Evolutionary conservation across 345 rosid species (phyloP).

Genomic region (Rhizophora apiculata): DNA sequence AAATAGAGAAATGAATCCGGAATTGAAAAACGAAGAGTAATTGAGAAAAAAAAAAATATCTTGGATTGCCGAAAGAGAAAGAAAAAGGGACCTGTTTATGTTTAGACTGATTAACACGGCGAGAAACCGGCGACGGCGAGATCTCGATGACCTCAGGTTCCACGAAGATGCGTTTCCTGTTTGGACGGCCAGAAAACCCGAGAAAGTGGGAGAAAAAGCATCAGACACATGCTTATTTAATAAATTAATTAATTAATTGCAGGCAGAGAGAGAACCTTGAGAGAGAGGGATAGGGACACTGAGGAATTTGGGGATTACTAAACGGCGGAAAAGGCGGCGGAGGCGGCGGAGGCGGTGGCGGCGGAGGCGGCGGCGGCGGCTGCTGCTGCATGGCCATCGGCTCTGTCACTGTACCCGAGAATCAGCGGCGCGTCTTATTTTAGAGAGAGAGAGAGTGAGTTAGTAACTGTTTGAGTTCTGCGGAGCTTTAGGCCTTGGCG

Average conservation of each 20-base stretch:
- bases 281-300: conserved; percentile 11
- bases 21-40: too few relatives aligned
- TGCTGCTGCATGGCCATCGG: too few relatives aligned
- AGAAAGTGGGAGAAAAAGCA: neutral
- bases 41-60: neutral
- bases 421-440: neutral
- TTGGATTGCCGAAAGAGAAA: too few relatives aligned
- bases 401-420: too few relatives aligned
- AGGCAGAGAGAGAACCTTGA: neutral
- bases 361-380: neutral
- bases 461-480: neutral
- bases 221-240: neutral
- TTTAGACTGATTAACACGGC: conserved; percentile 32
- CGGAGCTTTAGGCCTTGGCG: conserved; percentile 14
- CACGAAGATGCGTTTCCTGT: conserved; percentile 45
- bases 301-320: conserved; percentile 17
- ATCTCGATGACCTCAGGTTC: conserved; percentile 69
- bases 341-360: too few relatives aligned
- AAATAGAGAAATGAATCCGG: too few relatives aligned
- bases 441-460: conserved; percentile 3
- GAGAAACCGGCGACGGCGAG: conserved; percentile 45
- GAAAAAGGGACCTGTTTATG: conserved; percentile 43
- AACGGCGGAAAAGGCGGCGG: conserved; percentile 11
- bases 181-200: conserved; percentile 23
- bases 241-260: too few relatives aligned